phyloP scores from a whole-genome alignment of 208 protist genomes.

The Leishmania major region DNA sequence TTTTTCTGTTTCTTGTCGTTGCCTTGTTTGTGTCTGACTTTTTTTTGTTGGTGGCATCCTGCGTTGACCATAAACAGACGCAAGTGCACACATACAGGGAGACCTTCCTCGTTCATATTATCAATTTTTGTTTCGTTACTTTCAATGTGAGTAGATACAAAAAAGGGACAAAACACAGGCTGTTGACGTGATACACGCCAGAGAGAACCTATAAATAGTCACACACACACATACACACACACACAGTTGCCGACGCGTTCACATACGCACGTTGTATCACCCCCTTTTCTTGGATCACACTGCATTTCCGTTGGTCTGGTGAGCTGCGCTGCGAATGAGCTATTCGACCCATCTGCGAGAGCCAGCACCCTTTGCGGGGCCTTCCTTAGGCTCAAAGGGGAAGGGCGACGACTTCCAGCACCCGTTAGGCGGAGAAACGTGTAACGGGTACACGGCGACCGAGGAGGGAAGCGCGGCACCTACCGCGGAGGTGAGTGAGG shows the following conservation, averaged over 20 bases:
- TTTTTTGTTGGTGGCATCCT: background rate
- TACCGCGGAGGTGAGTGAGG: conserved; percentile 34
- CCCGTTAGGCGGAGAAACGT: background rate
- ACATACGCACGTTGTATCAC: background rate
- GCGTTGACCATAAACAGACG: background rate
- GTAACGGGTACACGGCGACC: conserved; percentile 17
- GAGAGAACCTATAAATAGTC: background rate
- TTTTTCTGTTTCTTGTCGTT: background rate
- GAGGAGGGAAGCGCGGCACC: conserved; percentile 23
- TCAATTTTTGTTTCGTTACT: conserved; percentile 8
- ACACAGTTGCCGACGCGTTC: too few species aligned
- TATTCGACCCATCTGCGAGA: conserved; percentile 1
- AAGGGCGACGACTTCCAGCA: conserved; percentile 15
- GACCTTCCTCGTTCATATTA: background rate
- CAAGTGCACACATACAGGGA: background rate
- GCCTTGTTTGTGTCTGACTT: background rate
- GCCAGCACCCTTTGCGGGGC: background rate
- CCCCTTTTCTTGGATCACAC: background rate
- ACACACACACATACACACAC: background rate
- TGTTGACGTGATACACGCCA: conserved; percentile 3
- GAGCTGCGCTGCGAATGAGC: conserved; percentile 17
- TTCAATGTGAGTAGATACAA: conserved; percentile 2
- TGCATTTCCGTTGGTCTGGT: background rate
- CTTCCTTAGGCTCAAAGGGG: conserved; percentile 1
- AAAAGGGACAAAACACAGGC: background rate